Conservation (phyloP, 257 asterid species). For the Penstemon newberryi region DNA sequence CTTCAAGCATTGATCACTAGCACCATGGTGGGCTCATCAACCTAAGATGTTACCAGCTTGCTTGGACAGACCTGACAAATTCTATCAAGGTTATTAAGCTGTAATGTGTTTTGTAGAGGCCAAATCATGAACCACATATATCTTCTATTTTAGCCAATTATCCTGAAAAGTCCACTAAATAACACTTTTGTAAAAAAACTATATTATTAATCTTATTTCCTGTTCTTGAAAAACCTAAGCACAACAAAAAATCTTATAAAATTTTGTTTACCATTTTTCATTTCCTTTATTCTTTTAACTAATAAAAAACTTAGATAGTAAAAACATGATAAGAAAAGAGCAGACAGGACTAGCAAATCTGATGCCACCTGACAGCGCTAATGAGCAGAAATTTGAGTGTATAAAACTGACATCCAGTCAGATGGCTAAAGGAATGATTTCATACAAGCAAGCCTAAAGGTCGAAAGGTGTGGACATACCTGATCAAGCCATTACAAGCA, state of each 20-base stretch:
- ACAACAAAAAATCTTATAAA: too few species aligned
- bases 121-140: slow-evolving; percentile 2
- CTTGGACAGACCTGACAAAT: background rate
- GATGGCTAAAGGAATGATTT: slow-evolving; percentile 20
- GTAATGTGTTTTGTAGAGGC: background rate
- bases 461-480: background rate
- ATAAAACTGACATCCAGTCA: slow-evolving; percentile 20
- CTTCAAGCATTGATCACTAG: background rate
- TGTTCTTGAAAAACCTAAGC: too few species aligned
- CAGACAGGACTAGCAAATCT: slow-evolving; percentile 3
- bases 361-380: background rate
- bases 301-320: too few species aligned
- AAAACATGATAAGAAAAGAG: background rate
- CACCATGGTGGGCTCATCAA: slow-evolving; percentile 6
- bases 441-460: slow-evolving; percentile 5
- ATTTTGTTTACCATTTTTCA: background rate
- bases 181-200: background rate
- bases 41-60: slow-evolving; percentile 1
- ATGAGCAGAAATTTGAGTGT: background rate
- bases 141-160: slow-evolving; percentile 10
- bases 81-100: slow-evolving; percentile 3
- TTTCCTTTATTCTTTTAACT: background rate
- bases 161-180: slow-evolving; percentile 2
- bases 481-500: background rate
- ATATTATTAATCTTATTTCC: too few species aligned